Evolutionary conservation across 1,284 basidiomycete species (phyloP).

Genomic region (Apiotrichum montevideense): DNA sequence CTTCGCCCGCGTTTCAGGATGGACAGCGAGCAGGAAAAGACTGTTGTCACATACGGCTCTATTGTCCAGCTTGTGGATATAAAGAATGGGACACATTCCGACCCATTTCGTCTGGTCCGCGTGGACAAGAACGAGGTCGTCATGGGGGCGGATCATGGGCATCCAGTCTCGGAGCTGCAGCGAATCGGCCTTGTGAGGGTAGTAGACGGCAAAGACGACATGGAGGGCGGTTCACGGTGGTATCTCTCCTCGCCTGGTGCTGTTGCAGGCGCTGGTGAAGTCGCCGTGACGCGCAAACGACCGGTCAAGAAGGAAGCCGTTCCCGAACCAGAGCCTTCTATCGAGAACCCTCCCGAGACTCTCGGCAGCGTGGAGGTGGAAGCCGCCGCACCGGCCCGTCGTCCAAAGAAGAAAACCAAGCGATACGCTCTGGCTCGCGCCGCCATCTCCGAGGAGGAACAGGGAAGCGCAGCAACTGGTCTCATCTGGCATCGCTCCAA

Average conservation of each 20-base stretch:
- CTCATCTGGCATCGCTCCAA: constrained; percentile 28
- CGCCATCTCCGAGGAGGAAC: constrained; percentile 32
- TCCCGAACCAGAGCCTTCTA: no score
- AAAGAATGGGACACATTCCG: constrained; percentile 72
- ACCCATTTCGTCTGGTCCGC: constrained; percentile 82
- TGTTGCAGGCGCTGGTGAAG: constrained; percentile 33
- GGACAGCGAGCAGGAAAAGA: constrained; percentile 8
- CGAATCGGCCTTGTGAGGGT: constrained; percentile 84
- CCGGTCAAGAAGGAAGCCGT: not conserved
- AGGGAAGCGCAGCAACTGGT: constrained; percentile 22
- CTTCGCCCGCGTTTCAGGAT: constrained; percentile 9
- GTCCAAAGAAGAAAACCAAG: constrained; percentile 25
- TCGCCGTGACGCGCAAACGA: constrained; percentile 8
- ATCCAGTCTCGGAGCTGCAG: constrained; percentile 90
- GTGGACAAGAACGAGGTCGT: constrained; percentile 80
- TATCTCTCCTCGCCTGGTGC: constrained; percentile 41
- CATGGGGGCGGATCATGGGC: constrained; percentile 53
- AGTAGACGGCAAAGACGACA: constrained; percentile 17
- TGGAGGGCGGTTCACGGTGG: constrained; percentile 22
- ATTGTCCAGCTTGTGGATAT: constrained; percentile 79
- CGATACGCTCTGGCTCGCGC: constrained; percentile 33
- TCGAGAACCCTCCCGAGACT: constrained; percentile 2
- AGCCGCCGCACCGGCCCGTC: not conserved
- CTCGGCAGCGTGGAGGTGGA: constrained; percentile 4
- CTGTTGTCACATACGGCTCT: constrained; percentile 78